phyloP scores from a whole-genome alignment of 2,329 filamentous ascomycete genomes.

The Orbilia quercus region DNA sequence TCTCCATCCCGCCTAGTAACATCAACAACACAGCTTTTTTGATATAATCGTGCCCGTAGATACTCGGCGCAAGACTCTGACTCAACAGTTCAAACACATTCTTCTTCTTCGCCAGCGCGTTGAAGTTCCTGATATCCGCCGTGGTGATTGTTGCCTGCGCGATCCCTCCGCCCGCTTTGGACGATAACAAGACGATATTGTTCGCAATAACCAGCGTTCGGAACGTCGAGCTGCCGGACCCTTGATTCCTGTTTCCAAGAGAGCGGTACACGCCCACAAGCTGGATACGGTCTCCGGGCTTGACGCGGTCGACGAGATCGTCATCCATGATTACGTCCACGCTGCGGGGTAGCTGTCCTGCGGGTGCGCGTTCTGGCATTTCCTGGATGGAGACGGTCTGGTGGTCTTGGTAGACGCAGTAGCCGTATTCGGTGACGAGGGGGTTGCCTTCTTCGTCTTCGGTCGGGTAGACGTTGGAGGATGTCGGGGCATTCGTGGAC shows the following conservation, averaged over 20 bases:
- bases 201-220: constrained; percentile 94
- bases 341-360: constrained; percentile 91
- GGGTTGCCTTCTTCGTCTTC: constrained; percentile 82
- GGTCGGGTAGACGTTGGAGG: constrained; percentile 67
- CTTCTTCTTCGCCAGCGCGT: constrained; percentile 94
- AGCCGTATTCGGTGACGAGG: constrained; percentile 92
- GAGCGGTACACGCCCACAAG: constrained; percentile 96
- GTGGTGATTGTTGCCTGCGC: constrained; percentile 93
- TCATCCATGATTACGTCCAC: constrained; percentile 98
- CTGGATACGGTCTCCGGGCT: constrained; percentile 95
- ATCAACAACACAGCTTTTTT: constrained; percentile 97
- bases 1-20: constrained; percentile 95
- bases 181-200: constrained; percentile 92
- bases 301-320: constrained; percentile 92
- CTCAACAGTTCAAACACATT: constrained; percentile 92
- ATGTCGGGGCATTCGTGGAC: constrained; percentile 85
- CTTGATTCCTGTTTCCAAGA: constrained; percentile 91
- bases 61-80: constrained; percentile 93
- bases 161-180: constrained; percentile 93
- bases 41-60: constrained; percentile 96
- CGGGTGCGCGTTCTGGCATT: constrained; percentile 96
- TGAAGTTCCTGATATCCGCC: constrained; percentile 97
- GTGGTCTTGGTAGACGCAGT: constrained; percentile 94
- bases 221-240: constrained; percentile 90
- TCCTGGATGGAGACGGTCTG: constrained; percentile 98